phyloP scores from a whole-genome alignment of 495 filamentous ascomycete species.

The Podospora appendiculata region DNA sequence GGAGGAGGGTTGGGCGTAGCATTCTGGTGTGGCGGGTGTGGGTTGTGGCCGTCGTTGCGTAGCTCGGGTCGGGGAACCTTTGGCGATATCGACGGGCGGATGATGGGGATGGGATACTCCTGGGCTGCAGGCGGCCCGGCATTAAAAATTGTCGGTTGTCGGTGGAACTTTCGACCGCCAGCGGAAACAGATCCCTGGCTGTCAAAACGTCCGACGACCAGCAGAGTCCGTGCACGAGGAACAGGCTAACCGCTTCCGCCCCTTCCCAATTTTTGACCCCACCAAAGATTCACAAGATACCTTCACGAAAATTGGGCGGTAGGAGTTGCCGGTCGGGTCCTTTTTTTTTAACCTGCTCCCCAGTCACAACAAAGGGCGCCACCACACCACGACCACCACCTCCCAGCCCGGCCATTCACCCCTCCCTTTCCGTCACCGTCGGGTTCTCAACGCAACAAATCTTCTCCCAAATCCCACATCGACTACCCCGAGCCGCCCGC shows the following conservation, averaged over 20 bases:
- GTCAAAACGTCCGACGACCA: too few species aligned
- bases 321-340: constrained; percentile 2
- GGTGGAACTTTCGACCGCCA: constrained; percentile 15
- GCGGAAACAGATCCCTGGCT: too few species aligned
- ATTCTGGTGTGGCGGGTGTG: background rate
- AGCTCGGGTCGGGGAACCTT: background rate
- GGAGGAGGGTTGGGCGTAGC: background rate
- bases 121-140: background rate
- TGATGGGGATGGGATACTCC: background rate
- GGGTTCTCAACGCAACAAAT: background rate
- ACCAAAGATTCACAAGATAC: constrained; percentile 23
- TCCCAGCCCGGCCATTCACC: constrained; percentile 1
- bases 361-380: background rate
- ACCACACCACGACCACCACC: background rate
- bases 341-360: background rate
- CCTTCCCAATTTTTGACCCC: constrained; percentile 27
- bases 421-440: background rate
- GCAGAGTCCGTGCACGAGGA: too few species aligned
- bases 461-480: background rate
- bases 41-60: background rate
- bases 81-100: background rate
- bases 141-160: constrained; percentile 7
- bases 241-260: too few species aligned
- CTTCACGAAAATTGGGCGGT: constrained; percentile 23
- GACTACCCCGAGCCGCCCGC: background rate